A percentile compares a stretch with the other conserved stretches of the same genome.
Evolutionary conservation across 73 alveolate species (phyloP).

Genomic region (Paramecium caudatum): DNA sequence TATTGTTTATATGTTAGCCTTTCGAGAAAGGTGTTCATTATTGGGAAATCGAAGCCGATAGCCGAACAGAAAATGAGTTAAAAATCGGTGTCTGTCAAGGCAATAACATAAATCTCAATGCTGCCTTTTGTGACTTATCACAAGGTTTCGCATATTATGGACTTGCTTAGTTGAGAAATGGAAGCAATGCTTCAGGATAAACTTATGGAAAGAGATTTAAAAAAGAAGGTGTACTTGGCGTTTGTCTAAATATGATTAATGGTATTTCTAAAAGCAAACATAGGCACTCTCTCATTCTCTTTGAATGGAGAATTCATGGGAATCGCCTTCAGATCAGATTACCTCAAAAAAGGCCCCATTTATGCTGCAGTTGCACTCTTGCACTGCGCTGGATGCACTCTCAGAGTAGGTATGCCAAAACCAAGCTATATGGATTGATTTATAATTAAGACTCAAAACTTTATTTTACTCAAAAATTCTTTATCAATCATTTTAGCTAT

Average conservation of each 20-base stretch:
- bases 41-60: conserved; percentile 90
- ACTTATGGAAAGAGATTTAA: conserved; percentile 87
- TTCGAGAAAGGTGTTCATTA: conserved; percentile 81
- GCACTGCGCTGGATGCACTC: conserved; percentile 87
- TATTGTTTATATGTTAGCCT: neutral
- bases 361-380: conserved; percentile 88
- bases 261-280: neutral
- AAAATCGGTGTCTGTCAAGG: conserved; percentile 85
- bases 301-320: conserved; percentile 88
- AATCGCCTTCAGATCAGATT: conserved; percentile 82
- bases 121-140: conserved; percentile 84
- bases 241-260: conserved; percentile 82
- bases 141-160: conserved; percentile 92
- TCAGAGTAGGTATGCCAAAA: conserved; percentile 76
- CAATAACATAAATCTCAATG: conserved; percentile 79
- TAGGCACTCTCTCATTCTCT: conserved; percentile 86
- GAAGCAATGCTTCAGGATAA: conserved; percentile 82
- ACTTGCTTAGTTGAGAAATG: conserved; percentile 84
- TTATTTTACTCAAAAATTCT: conserved; percentile 45
- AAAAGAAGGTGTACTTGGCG: conserved; percentile 86
- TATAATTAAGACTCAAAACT: neutral
- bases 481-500: conserved; percentile 25
- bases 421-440: conserved; percentile 75
- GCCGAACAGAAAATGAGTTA: conserved; percentile 87
- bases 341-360: conserved; percentile 83